Percentiles rank a stretch among this genome's conserved stretches.
These are phyloP conservation scores for Tieghemiomyces parasiticus DNA, from an alignment of 192 early-diverging fungal species.

Conservation along the genomic window DNA sequence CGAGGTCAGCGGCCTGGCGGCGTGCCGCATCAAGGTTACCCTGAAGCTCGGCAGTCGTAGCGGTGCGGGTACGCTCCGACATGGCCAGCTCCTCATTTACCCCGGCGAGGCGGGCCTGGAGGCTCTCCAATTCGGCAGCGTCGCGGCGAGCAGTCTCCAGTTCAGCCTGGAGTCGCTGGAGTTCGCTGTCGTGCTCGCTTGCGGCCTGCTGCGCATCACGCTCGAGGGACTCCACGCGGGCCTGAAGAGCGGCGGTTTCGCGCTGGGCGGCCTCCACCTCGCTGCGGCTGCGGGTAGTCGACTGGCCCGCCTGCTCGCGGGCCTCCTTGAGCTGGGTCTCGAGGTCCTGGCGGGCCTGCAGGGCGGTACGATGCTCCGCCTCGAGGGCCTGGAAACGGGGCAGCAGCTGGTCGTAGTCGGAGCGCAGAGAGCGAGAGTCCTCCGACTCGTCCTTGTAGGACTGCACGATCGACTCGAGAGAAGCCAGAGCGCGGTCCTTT, in stretches of 20 bases:
- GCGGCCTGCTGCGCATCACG: not conserved
- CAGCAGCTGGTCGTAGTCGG: constrained; percentile 7
- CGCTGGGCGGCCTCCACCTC: not conserved
- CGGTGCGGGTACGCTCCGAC: not conserved
- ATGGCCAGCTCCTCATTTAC: not conserved
- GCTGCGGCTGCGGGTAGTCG: not conserved
- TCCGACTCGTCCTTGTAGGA: constrained; percentile 3
- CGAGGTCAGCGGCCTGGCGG: not conserved
- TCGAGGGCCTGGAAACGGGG: constrained; percentile 1
- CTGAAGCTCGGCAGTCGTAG: not conserved
- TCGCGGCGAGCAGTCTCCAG: not conserved
- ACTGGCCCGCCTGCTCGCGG: not conserved
- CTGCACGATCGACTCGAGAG: constrained; percentile 8
- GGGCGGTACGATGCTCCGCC: not conserved
- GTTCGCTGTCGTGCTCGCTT: not conserved
- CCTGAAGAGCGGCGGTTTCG: no score
- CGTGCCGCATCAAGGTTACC: not conserved
- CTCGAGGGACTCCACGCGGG: no score
- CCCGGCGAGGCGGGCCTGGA: not conserved
- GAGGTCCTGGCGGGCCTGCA: not conserved
- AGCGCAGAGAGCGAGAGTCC: constrained; percentile 2
- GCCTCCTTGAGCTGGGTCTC: not conserved
- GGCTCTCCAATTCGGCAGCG: no score
- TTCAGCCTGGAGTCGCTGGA: not conserved
- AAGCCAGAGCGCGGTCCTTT: constrained; percentile 7